Evolutionary conservation across 306 rosid species (phyloP).

Genomic region (Morella rubra): DNA sequence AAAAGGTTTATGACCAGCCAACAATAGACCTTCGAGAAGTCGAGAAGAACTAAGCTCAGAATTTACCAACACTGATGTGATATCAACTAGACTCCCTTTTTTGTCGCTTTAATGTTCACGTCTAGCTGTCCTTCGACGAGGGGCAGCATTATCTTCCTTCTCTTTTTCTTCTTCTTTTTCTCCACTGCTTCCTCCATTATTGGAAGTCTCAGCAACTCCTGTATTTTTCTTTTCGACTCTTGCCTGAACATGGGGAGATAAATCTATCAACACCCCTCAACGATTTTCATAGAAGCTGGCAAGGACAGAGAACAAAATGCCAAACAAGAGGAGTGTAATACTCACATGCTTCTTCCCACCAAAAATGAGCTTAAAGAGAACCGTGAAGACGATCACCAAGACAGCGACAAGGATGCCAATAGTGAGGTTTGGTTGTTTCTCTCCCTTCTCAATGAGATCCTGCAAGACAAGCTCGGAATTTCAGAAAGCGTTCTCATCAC

Average conservation of each 20-base stretch:
- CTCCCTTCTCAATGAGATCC: conserved; percentile 82
- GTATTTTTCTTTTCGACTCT: conserved; percentile 40
- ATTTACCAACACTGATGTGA: conserved; percentile 29
- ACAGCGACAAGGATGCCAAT: conserved; percentile 65
- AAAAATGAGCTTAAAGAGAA: conserved; percentile 51
- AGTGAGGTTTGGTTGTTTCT: conserved; percentile 82
- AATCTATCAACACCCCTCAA: not conserved
- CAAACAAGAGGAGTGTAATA: conserved; percentile 5
- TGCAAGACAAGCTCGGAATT: conserved; percentile 30
- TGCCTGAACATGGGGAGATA: conserved; percentile 34
- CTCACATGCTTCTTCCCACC: conserved; percentile 79
- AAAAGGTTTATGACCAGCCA: conserved; percentile 18
- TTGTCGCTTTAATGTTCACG: conserved; percentile 56
- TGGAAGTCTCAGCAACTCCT: conserved; percentile 40
- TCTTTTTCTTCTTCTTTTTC: conserved; percentile 49
- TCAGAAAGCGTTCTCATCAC: conserved; percentile 19
- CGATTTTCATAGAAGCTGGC: not conserved
- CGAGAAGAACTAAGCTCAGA: conserved; percentile 36
- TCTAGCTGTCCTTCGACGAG: conserved; percentile 64
- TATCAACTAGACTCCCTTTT: conserved; percentile 32
- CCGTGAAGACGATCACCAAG: conserved; percentile 51
- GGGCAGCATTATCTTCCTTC: conserved; percentile 44
- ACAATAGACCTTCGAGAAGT: conserved; percentile 25
- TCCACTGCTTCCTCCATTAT: conserved; percentile 32
- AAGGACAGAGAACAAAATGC: not conserved